Conservation (phyloP, 306 rosid species). For the Vigna radiata region DNA sequence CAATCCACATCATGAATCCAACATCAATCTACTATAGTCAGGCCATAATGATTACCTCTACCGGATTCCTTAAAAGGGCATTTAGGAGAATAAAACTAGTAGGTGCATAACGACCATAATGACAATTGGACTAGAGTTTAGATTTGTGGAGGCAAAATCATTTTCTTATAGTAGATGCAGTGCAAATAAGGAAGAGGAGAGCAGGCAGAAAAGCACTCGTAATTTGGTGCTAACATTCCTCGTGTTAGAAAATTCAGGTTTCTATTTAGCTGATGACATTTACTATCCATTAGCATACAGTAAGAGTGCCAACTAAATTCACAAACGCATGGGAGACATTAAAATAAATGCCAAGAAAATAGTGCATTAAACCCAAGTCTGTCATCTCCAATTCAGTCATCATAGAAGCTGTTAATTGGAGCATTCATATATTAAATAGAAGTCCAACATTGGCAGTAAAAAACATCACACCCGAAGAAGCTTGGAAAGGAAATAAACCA, state of each 20-base stretch:
- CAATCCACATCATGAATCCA: not conserved
- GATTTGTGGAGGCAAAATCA: not conserved
- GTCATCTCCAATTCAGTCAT: too few relatives aligned
- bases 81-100: not conserved
- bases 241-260: too few relatives aligned
- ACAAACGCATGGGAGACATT: not conserved
- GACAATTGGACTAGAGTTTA: not conserved
- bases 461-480: too few relatives aligned
- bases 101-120: not conserved
- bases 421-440: too few relatives aligned
- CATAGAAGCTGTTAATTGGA: too few relatives aligned
- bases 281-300: too few relatives aligned
- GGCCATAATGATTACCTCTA: not conserved
- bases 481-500: too few relatives aligned
- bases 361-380: too few relatives aligned
- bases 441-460: too few relatives aligned
- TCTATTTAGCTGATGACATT: too few relatives aligned
- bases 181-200: not conserved
- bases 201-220: constrained; percentile 8
- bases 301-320: not conserved
- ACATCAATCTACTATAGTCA: not conserved
- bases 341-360: not conserved
- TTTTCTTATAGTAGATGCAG: not conserved
- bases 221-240: too few relatives aligned
- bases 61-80: constrained; percentile 3